These are phyloP conservation scores for Colletotrichum orchidophilum DNA, from an alignment of 2,329 filamentous ascomycete genomes.

Conservation along the genomic window DNA sequence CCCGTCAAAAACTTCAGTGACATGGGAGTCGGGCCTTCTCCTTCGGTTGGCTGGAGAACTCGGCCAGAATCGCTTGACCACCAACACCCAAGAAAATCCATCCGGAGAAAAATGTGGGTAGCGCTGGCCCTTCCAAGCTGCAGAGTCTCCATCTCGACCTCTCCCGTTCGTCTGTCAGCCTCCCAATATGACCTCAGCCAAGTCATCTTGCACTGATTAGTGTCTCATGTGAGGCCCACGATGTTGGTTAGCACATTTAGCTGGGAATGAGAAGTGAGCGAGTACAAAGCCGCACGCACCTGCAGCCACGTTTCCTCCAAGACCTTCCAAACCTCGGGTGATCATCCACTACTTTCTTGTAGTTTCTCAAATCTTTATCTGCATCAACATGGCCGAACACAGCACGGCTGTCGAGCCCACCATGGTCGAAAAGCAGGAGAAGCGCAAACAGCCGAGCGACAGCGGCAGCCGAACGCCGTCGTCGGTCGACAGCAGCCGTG, in stretches of 20 bases:
- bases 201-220: slow-evolving; percentile 13
- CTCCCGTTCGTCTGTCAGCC: neutral
- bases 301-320: neutral
- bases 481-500: slow-evolving; percentile 15
- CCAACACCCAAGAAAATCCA: slow-evolving; percentile 9
- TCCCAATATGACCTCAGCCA: slow-evolving; percentile 31
- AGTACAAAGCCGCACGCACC: slow-evolving; percentile 26
- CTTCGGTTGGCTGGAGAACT: neutral
- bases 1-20: neutral
- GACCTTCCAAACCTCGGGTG: neutral
- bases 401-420: neutral
- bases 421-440: slow-evolving; percentile 29
- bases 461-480: slow-evolving; percentile 17
- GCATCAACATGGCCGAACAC: neutral
- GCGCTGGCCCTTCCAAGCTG: neutral
- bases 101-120: slow-evolving; percentile 12
- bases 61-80: neutral
- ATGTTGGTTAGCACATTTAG: neutral
- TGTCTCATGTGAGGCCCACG: slow-evolving; percentile 1
- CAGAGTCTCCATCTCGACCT: neutral
- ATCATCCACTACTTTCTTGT: neutral
- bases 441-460: slow-evolving; percentile 16
- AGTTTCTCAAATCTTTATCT: neutral
- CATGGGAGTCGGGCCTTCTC: neutral
- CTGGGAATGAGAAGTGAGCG: slow-evolving; percentile 2